Evolutionary conservation across 352 stramenopile species (phyloP).

Genomic region (Saprolegnia diclina): DNA sequence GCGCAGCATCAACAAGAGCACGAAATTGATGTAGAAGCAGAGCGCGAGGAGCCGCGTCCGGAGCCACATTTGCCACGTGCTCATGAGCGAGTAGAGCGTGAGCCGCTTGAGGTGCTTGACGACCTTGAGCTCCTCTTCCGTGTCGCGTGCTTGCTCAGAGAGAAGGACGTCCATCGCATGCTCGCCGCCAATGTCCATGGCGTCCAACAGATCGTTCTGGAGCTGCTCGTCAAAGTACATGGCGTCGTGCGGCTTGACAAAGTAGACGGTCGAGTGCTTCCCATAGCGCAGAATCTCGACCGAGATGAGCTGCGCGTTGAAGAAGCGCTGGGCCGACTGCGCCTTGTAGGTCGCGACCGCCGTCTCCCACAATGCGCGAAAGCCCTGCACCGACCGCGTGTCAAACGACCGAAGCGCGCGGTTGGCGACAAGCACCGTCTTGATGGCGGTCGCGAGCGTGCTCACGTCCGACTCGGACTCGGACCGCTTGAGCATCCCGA

Average conservation of each 20-base stretch:
- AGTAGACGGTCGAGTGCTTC: slow-evolving; percentile 17
- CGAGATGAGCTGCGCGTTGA: slow-evolving; percentile 25
- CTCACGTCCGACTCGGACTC: background rate
- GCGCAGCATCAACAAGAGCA: slow-evolving; percentile 15
- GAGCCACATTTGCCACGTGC: slow-evolving; percentile 14
- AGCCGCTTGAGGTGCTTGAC: slow-evolving; percentile 21
- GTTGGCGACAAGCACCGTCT: slow-evolving; percentile 14
- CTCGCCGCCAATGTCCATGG: slow-evolving; percentile 27
- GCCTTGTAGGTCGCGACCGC: slow-evolving; percentile 19
- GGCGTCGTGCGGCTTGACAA: slow-evolving; percentile 24
- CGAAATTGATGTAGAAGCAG: slow-evolving; percentile 29
- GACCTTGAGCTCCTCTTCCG: slow-evolving; percentile 25
- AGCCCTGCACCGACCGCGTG: slow-evolving; percentile 18
- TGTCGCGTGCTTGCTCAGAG: slow-evolving; percentile 14
- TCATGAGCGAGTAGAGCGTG: slow-evolving; percentile 11
- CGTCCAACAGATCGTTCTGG: slow-evolving; percentile 25
- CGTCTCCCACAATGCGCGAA: slow-evolving; percentile 16
- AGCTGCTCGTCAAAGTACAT: slow-evolving; percentile 28
- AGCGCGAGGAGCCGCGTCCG: slow-evolving; percentile 9
- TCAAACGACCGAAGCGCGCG: slow-evolving; percentile 21
- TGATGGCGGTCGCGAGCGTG: slow-evolving; percentile 8
- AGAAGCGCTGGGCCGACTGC: slow-evolving; percentile 3
- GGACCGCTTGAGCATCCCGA: slow-evolving; percentile 1
- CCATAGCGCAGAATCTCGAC: slow-evolving; percentile 15
- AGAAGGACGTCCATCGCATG: slow-evolving; percentile 21